Percentiles rank a stretch among this genome's conserved stretches.
phyloP scores from a whole-genome alignment of 169 alveolate genomes.

The Perkinsus marinus region DNA sequence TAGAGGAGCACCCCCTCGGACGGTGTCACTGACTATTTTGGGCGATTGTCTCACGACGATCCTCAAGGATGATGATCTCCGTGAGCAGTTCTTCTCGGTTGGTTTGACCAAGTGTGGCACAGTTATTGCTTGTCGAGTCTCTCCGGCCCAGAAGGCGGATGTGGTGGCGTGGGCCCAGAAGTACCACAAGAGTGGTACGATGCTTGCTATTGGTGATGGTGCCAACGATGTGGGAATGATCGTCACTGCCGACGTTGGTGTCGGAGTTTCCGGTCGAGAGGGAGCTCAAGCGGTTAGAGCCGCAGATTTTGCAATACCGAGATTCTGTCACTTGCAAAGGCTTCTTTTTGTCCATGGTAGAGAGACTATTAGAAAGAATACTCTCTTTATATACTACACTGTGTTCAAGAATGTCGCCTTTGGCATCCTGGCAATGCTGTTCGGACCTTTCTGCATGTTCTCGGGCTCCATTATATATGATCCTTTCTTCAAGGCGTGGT shows the following conservation, averaged over 20 bases:
- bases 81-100: not conserved
- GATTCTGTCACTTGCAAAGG: slow-evolving; percentile 24
- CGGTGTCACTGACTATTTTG: not conserved
- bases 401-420: slow-evolving; percentile 40
- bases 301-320: slow-evolving; percentile 63
- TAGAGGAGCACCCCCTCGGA: not conserved
- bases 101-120: slow-evolving; percentile 14
- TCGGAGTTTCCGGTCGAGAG: slow-evolving; percentile 91
- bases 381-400: slow-evolving; percentile 50
- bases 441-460: slow-evolving; percentile 12
- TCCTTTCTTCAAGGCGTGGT: slow-evolving; percentile 51
- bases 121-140: slow-evolving; percentile 91
- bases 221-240: slow-evolving; percentile 98
- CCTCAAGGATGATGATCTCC: not conserved
- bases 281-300: slow-evolving; percentile 85
- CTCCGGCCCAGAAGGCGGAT: slow-evolving; percentile 91
- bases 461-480: slow-evolving; percentile 51
- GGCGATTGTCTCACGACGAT: not conserved
- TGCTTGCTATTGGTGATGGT: slow-evolving; percentile 91
- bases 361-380: slow-evolving; percentile 53
- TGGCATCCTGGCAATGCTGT: slow-evolving; percentile 8
- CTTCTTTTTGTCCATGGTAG: slow-evolving; percentile 71
- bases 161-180: slow-evolving; percentile 49
- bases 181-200: slow-evolving; percentile 33
- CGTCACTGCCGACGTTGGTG: slow-evolving; percentile 94